Percentiles rank a stretch among this genome's conserved stretches.
Conservation (phyloP, 2,329 filamentous ascomycete genomes). For the Aquanectria penicillioides region DNA sequence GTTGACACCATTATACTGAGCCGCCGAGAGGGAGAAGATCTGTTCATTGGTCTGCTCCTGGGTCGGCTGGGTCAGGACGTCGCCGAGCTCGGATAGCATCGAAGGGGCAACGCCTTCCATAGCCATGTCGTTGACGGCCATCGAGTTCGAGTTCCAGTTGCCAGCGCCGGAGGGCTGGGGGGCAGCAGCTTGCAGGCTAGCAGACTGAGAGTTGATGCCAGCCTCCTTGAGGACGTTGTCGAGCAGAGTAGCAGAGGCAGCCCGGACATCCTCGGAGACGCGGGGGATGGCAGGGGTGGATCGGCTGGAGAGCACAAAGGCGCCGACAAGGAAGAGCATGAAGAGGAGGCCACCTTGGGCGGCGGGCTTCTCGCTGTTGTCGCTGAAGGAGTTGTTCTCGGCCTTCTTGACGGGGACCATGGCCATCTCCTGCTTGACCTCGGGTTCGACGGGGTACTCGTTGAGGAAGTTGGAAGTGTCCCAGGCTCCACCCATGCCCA, state of each 20-base stretch:
- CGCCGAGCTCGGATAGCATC: constrained; percentile 73
- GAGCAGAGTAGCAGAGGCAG: constrained; percentile 79
- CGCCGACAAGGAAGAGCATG: constrained; percentile 96
- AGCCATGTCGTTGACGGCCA: constrained; percentile 55
- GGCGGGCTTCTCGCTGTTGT: constrained; percentile 69
- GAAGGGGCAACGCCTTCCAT: constrained; percentile 60
- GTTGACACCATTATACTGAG: constrained; percentile 85
- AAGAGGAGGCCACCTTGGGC: constrained; percentile 86
- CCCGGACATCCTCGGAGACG: constrained; percentile 83
- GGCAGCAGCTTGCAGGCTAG: constrained; percentile 56
- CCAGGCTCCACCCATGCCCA: constrained; percentile 85
- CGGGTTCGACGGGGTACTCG: constrained; percentile 72
- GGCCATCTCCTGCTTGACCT: constrained; percentile 69
- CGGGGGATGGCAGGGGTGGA: constrained; percentile 77
- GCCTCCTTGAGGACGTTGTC: constrained; percentile 86
- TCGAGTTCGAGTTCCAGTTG: constrained; percentile 49
- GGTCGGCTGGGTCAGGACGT: constrained; percentile 77
- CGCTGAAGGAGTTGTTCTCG: constrained; percentile 47
- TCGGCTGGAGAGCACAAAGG: constrained; percentile 91
- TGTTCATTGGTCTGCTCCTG: constrained; percentile 90
- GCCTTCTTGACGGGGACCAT: constrained; percentile 64
- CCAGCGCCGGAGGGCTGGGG: constrained; percentile 63
- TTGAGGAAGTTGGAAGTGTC: constrained; percentile 78
- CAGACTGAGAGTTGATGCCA: constrained; percentile 62
- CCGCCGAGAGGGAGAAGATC: constrained; percentile 84